Evolutionary conservation across 129 eudicot species (phyloP), one percentile per base, ranked within the genome.

Genomic region (Apium graveolens): DNA sequence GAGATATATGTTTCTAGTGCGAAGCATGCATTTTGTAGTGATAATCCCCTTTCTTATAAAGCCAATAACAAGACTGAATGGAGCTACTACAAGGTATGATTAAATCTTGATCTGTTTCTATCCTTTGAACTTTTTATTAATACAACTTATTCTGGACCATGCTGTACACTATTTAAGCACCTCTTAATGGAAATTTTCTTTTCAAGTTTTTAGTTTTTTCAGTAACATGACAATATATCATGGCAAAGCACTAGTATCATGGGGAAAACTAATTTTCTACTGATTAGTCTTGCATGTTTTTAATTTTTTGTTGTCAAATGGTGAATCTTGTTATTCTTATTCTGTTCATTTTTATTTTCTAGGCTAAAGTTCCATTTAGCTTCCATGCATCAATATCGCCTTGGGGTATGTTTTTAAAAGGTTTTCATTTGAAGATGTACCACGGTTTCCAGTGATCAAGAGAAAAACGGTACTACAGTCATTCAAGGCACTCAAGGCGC

Each of bases 51-150:
- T 53, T 89, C 98, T 5, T 93, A 90, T 78, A 86, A 89, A 86
- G 74, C 81, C 57, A 78, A 80, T 51, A 87, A 86, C 78, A 86
- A 87, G 80, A 91, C 90, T 37, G 98, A 93, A 73, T 93, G 98
- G 98, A 93, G 98, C 86, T 89, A 91, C 82, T 93, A 93, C 80
- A 93, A 93, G 98, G 98, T 93, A 88, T 75, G 80, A 60, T 3
- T 31, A 29, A 60, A 51, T 78, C 29, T 60, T 63, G 35, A 39
- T 73, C 24, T 27, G 77, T 43, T n/a, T 42, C 12, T 14, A 16
- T 69, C 24, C 20, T 14, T 65, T 1, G 5, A 39, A 10, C 5
- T 41, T 26, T 71, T 11, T 60, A 12, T 41, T 1, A 31, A 44
- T 14, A 13, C 11, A 43, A 73, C 31, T 71, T 7, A 10, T n/a